Base-by-base conservation (phyloP, 768 basidiomycete genomes). In the Cyclocybe cylindracea region DNA sequence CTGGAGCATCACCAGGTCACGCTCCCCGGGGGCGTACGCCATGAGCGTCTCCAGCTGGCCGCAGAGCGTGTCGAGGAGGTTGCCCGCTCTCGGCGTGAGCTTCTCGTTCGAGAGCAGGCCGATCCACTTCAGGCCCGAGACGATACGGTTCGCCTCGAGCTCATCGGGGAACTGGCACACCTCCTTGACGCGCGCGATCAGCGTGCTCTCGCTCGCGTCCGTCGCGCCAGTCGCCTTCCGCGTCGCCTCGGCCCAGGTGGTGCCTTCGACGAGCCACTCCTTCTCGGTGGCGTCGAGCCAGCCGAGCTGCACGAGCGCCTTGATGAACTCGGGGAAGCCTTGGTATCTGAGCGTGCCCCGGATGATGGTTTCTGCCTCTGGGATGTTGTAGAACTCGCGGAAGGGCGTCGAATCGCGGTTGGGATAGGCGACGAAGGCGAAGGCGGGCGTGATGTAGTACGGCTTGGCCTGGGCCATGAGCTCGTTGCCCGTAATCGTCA, bases 1-100 rank as follows among this genome's bases (percentile, higher is more conserved):
- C 73, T 98, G 96, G 48, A 99, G 84, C 86, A 98, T 92, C 54
- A 99, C 91, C 54, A 98, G 83, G 70, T 99, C 96, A 9, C 92
- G 87, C 72, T 98, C 94, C 56, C 91, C 92, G 42, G 78, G 72
- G 56, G 86, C 89, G 72, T 96, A 98, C 70, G 86, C 82, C 91
- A 98, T 97, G 67, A 96, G 80, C 54, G 77, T 83, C 77, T 99
- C 95, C 44, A 99, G 82, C 16, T 80, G 85, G 2, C 83, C 91
- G 67, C 95, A 97, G 54, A 99, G 87, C 3, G 97, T 95, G 71
- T 97, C 94, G 57, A 99, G 84, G 58, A 96, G 79, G 72, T 90
- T 94, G 34, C 79, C 78, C 32, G 76, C 84, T 38, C 89, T 82
- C 1, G 85, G 77, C 31, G 65, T 73, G 31, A 85, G 83, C 50